Evolutionary conservation across 2,329 filamentous ascomycete genomes (phyloP).

Genomic region (Fonsecaea erecta): DNA sequence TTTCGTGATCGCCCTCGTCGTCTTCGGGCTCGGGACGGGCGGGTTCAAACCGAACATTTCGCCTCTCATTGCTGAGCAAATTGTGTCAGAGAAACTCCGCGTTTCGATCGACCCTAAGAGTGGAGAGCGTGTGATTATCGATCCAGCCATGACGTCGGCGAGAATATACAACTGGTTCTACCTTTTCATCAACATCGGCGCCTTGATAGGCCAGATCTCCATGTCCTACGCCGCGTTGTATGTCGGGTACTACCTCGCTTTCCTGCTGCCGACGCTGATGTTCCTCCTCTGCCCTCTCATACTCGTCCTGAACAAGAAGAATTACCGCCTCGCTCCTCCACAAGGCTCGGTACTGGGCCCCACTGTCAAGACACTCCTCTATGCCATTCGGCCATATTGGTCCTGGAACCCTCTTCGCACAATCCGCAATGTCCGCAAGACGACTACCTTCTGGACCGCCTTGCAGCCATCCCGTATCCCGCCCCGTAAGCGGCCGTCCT

Average conservation of each 20-base stretch:
- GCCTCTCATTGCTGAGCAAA: conserved; percentile 72
- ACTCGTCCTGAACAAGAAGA: conserved; percentile 63
- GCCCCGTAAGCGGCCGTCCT: conserved; percentile 61
- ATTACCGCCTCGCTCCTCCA: conserved; percentile 68
- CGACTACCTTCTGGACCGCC: conserved; percentile 65
- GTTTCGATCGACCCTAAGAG: conserved; percentile 57
- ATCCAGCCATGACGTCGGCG: conserved; percentile 69
- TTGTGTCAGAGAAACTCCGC: conserved; percentile 62
- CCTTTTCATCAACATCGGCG: conserved; percentile 71
- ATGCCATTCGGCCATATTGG: conserved; percentile 68
- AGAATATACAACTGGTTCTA: conserved; percentile 75
- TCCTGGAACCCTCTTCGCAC: conserved; percentile 64
- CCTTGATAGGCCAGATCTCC: conserved; percentile 63
- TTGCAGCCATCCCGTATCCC: conserved; percentile 70
- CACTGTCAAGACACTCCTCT: conserved; percentile 64
- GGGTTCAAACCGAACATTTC: conserved; percentile 83
- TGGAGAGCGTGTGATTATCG: conserved; percentile 72
- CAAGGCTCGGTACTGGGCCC: conserved; percentile 74
- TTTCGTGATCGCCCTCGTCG: conserved; percentile 41
- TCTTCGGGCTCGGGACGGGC: conserved; percentile 58
- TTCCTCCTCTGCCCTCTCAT: conserved; percentile 68
- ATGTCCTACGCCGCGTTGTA: conserved; percentile 79
- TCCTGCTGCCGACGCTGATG: conserved; percentile 67
- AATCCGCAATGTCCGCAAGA: conserved; percentile 58
- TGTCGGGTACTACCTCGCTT: conserved; percentile 75